Conservation (phyloP, 192 early-diverging fungal species). For the Rhizoclosmatium sp. region DNA sequence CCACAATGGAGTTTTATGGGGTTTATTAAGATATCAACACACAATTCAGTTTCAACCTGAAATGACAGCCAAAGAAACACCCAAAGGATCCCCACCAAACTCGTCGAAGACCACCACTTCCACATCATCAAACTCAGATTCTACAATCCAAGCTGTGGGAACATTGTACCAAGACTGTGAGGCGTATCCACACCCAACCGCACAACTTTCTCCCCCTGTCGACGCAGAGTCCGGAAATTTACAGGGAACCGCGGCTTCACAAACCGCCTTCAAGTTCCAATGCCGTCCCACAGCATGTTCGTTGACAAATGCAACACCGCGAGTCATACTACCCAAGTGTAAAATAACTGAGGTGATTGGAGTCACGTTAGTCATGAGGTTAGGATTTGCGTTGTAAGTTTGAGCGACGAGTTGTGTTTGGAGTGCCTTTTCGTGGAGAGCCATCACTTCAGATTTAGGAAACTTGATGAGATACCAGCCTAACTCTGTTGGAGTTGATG, state of each 20-base stretch:
- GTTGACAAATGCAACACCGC: conserved; percentile 46
- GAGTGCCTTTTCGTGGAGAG: not conserved
- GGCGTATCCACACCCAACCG: conserved; percentile 29
- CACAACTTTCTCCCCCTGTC: conserved; percentile 35
- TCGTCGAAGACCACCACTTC: conserved; percentile 52
- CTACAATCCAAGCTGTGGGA: conserved; percentile 39
- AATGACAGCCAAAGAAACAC: conserved; percentile 36
- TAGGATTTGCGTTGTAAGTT: not conserved
- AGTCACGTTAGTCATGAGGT: not conserved
- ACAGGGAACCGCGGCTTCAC: conserved; percentile 20
- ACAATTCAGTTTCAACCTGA: conserved; percentile 1
- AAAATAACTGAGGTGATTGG: conserved; percentile 38
- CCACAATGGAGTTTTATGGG: too few relatives aligned
- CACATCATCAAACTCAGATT: conserved; percentile 20
- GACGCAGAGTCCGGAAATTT: conserved; percentile 21
- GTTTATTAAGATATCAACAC: too few relatives aligned
- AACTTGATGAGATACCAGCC: conserved; percentile 9
- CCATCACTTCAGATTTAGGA: conserved; percentile 15
- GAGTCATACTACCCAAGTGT: conserved; percentile 42
- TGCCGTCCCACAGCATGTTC: conserved; percentile 45
- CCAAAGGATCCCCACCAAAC: conserved; percentile 47
- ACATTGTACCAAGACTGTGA: conserved; percentile 51
- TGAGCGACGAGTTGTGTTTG: conserved; percentile 10
- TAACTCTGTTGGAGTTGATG: not conserved
- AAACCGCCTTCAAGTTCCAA: conserved; percentile 37